Conservation (phyloP, 2,329 filamentous ascomycete species). For the Colletotrichum trifolii region DNA sequence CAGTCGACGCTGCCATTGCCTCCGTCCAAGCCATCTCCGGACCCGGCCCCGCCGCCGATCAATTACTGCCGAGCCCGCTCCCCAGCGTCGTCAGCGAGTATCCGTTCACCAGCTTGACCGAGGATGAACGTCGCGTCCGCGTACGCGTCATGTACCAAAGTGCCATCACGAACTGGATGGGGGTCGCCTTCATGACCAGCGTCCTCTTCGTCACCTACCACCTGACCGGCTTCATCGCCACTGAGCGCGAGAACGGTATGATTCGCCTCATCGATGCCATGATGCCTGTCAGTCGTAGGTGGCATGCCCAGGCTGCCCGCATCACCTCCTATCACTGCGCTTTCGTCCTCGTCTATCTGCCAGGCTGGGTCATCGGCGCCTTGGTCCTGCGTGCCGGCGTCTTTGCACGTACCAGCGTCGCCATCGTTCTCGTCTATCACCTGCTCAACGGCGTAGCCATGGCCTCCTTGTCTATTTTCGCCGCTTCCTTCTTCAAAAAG, state of each 20-base stretch:
- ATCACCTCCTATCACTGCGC: slow-evolving; percentile 82
- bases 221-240: slow-evolving; percentile 84
- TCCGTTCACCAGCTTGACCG: slow-evolving; percentile 78
- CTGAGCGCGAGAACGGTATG: slow-evolving; percentile 88
- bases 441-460: slow-evolving; percentile 81
- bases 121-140: slow-evolving; percentile 71
- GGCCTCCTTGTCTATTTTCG: slow-evolving; percentile 83
- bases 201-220: slow-evolving; percentile 89
- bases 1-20: slow-evolving; percentile 80
- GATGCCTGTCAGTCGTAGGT: slow-evolving; percentile 80
- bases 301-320: slow-evolving; percentile 83
- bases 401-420: slow-evolving; percentile 71
- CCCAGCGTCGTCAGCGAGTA: slow-evolving; percentile 71
- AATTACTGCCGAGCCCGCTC: slow-evolving; percentile 43
- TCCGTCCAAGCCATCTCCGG: slow-evolving; percentile 53
- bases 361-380: slow-evolving; percentile 84
- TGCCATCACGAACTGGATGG: slow-evolving; percentile 80
- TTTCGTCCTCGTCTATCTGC: slow-evolving; percentile 82
- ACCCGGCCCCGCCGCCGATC: neutral
- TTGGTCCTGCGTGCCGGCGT: slow-evolving; percentile 72
- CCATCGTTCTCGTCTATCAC: slow-evolving; percentile 78
- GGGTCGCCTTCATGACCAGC: slow-evolving; percentile 81
- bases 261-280: slow-evolving; percentile 90
- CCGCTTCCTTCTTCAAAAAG: slow-evolving; percentile 85
- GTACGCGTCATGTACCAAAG: slow-evolving; percentile 79